Evolutionary conservation across 2,329 filamentous ascomycete species (phyloP), one percentile per base, ranked within the genome.

Genomic region (Penicillium verrucosum): DNA sequence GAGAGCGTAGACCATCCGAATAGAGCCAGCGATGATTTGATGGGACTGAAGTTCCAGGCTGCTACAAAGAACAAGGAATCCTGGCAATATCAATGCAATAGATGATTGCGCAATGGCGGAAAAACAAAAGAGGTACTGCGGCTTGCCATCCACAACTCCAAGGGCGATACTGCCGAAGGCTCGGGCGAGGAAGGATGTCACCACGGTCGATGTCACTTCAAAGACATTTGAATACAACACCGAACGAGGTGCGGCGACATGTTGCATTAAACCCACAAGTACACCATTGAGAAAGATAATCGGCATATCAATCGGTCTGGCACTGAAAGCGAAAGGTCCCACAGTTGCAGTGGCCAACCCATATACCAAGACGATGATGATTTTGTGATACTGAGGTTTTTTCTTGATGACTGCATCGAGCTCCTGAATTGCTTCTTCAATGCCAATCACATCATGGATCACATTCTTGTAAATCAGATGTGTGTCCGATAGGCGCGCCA

Each of bases 291-390:
- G 53, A 68, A 93, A 93, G 32, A 86, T 85, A 21, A 92, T 82
- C 0, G 89, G 89, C 58, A 94, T 77, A 68, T 95, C 90, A 67
- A 92, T 88, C 36, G 86, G 83, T 4, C 89, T 83, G 5, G 88
- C 89, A 55, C 85, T 79, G 67, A 93, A 94, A 8, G 88, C 89
- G 65, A 93, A 93, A 0, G 89, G 89, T 0, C 88, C 89, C 1
- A 93, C 89, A 3, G 80, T 84, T 0, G 85, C 87, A 16, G 88
- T 90, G 1, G 90, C 89, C 5, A 92, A 70, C 0, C 90, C 90
- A 64, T 90, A 92, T 38, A 92, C 75, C 0, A 85, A 72, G 0
- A 94, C 84, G n/a, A 81, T 68, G 8, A 79, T 62, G 75, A 75
- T 81, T 2, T 74, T 71, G 38, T 72, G 69, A 63, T 78, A 86